These are phyloP conservation scores for Chaetomiaceae sp. DNA, from an alignment of 2,329 filamentous ascomycete genomes.

Conservation along the genomic window DNA sequence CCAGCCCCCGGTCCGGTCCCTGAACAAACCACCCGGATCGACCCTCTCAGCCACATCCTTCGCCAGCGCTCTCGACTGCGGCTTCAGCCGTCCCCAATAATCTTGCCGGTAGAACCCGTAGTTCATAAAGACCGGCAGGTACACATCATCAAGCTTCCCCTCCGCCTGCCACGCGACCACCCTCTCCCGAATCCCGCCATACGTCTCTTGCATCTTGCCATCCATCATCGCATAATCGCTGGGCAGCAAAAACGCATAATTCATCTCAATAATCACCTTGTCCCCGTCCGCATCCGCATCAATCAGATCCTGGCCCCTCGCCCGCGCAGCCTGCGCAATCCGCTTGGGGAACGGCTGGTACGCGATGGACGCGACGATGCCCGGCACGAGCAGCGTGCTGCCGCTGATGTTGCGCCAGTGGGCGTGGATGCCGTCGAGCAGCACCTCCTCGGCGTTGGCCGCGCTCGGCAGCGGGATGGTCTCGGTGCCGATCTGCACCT, in stretches of 20 bases:
- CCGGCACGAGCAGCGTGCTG: conserved; percentile 11
- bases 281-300: conserved; percentile 38
- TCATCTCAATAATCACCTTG: conserved; percentile 41
- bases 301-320: conserved; percentile 37
- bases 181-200: conserved; percentile 32
- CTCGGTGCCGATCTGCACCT: conserved; percentile 28
- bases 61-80: conserved; percentile 35
- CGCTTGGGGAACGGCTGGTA: conserved; percentile 34
- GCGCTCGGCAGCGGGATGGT: conserved; percentile 24
- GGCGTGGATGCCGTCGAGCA: conserved; percentile 20
- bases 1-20: conserved; percentile 39
- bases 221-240: conserved; percentile 33
- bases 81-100: conserved; percentile 39
- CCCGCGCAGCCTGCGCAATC: conserved; percentile 32
- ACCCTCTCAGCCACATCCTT: conserved; percentile 33
- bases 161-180: conserved; percentile 32
- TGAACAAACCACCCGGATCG: conserved; percentile 38
- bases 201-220: conserved; percentile 35
- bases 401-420: conserved; percentile 23
- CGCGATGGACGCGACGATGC: conserved; percentile 24
- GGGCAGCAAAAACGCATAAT: conserved; percentile 37
- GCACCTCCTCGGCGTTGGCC: conserved; percentile 8
- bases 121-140: conserved; percentile 42
- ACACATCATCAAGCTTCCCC: conserved; percentile 34
- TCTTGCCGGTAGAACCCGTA: conserved; percentile 41